Conservation (phyloP, 139 green algal species). For the Ostreobium quekettii region DNA sequence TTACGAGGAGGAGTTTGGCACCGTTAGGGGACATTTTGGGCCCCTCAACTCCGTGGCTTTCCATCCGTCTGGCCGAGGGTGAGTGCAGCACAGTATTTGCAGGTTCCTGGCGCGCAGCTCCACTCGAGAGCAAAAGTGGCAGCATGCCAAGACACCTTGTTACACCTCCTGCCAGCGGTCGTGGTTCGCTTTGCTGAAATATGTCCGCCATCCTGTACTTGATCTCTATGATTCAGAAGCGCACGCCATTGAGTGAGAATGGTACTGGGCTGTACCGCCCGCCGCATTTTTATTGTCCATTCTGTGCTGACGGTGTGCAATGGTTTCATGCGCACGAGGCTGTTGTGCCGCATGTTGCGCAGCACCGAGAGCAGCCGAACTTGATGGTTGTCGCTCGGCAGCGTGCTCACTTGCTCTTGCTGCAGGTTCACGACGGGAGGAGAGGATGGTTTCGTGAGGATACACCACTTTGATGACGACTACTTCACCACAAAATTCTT, state of each 20-base stretch:
- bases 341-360: too few species aligned
- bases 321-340: too few species aligned
- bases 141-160: slow-evolving; percentile 2
- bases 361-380: too few species aligned
- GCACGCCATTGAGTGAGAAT: too few species aligned
- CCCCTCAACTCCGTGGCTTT: slow-evolving; percentile 95
- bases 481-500: slow-evolving; percentile 52
- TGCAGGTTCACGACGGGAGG: slow-evolving; percentile 54
- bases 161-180: neutral
- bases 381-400: neutral
- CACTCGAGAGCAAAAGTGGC: neutral
- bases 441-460: slow-evolving; percentile 95
- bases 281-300: too few species aligned
- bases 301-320: too few species aligned
- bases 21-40: slow-evolving; percentile 94
- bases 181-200: neutral
- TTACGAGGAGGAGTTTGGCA: slow-evolving; percentile 91
- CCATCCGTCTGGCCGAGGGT: slow-evolving; percentile 74
- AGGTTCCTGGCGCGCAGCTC: too few species aligned
- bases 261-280: too few species aligned
- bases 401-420: neutral
- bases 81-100: slow-evolving; percentile 14
- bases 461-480: slow-evolving; percentile 92
- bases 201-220: too few species aligned
- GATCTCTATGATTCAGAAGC: too few species aligned